Evolutionary conservation across 2,329 filamentous ascomycete genomes (phyloP).

Genomic region (Talaromyces atroroseus): DNA sequence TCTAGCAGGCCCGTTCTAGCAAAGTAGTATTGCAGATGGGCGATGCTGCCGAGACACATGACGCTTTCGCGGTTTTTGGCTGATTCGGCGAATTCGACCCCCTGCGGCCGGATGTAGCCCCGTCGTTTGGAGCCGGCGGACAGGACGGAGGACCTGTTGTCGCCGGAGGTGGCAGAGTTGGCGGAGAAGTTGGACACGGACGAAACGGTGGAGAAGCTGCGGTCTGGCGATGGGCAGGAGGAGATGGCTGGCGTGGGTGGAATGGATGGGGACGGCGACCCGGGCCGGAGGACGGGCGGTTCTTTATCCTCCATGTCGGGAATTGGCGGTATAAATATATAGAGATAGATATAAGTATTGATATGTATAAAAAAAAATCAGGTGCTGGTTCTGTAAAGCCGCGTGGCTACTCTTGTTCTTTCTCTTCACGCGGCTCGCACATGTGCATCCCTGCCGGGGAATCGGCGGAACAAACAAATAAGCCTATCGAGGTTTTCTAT

Average conservation of each 20-base stretch:
- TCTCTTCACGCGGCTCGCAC: not conserved
- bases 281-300: conserved; percentile 24
- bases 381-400: no score
- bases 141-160: conserved; percentile 38
- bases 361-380: no score
- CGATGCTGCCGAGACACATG: conserved; percentile 91
- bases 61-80: conserved; percentile 89
- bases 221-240: conserved; percentile 39
- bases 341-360: not conserved
- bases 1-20: conserved; percentile 88
- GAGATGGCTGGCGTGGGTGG: conserved; percentile 40
- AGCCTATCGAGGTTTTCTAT: no score
- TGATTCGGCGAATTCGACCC: conserved; percentile 83
- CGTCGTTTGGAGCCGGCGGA: conserved; percentile 52
- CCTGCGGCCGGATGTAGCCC: conserved; percentile 82
- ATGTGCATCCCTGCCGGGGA: no score
- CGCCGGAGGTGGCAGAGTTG: conserved; percentile 20
- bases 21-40: conserved; percentile 97
- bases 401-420: no score
- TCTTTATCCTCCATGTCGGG: conserved; percentile 14
- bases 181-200: conserved; percentile 30
- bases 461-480: no score
- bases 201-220: conserved; percentile 43
- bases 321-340: not conserved
- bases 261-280: conserved; percentile 37